Percentiles rank a stretch among this genome's conserved stretches.
These are phyloP conservation scores for Candida sp. DNA, from an alignment of 1,139 yeast species.

Conservation along the genomic window DNA sequence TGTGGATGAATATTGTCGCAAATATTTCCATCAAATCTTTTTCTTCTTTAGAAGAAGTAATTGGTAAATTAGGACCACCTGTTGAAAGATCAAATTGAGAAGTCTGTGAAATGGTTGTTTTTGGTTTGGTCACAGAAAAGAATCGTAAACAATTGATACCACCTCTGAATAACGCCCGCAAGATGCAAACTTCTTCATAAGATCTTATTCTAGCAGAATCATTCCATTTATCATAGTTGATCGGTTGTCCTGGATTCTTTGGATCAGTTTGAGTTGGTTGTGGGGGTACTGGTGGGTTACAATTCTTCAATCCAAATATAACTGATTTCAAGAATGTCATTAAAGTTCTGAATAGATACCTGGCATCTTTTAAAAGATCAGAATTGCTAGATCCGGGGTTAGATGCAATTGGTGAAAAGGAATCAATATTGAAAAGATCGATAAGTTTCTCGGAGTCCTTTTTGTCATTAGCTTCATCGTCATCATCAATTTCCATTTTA, in stretches of 20 bases:
- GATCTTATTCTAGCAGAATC: constrained; percentile 83
- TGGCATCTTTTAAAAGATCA: constrained; percentile 82
- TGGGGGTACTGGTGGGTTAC: constrained; percentile 82
- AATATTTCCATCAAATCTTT: constrained; percentile 95
- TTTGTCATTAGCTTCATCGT: constrained; percentile 8
- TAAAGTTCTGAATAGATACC: constrained; percentile 81
- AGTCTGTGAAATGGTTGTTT: constrained; percentile 32
- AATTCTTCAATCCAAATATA: constrained; percentile 83
- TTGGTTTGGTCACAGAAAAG: constrained; percentile 58
- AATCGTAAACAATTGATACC: constrained; percentile 80
- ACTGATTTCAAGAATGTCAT: constrained; percentile 90
- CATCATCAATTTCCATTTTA: neutral
- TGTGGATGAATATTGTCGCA: constrained; percentile 89
- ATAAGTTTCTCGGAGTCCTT: constrained; percentile 25
- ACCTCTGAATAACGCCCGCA: constrained; percentile 76
- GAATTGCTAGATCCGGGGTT: constrained; percentile 33
- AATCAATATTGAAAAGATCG: constrained; percentile 38
- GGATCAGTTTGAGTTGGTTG: constrained; percentile 51
- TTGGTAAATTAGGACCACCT: constrained; percentile 78
- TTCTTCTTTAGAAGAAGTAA: constrained; percentile 87
- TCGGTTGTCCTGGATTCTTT: constrained; percentile 56
- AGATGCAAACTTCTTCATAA: constrained; percentile 76
- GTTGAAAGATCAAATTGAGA: constrained; percentile 61
- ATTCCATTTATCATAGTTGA: constrained; percentile 66
- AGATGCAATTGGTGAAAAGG: constrained; percentile 36